Conservation (phyloP, 768 basidiomycete genomes). For the Boletus eberwhitei region DNA sequence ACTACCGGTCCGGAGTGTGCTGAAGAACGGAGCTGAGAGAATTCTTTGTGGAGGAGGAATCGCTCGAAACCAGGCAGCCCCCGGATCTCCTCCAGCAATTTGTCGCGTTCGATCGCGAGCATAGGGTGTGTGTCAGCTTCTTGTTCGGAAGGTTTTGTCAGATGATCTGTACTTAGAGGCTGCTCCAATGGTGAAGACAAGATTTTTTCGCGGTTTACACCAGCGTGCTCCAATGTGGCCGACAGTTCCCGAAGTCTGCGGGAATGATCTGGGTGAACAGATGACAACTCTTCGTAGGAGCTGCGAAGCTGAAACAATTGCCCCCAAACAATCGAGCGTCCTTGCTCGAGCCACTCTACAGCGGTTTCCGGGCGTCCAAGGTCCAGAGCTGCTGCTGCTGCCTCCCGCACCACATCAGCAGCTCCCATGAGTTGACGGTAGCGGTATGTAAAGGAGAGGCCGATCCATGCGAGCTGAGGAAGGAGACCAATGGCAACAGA, state of each 20-base stretch:
- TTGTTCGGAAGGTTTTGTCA: not conserved
- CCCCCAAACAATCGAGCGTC: conserved; percentile 13
- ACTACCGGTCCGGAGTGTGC: not conserved
- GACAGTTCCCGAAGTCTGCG: conserved; percentile 1
- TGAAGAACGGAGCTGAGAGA: not conserved
- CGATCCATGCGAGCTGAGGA: too few relatives aligned
- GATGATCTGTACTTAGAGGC: not conserved
- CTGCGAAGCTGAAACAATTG: conserved; percentile 12
- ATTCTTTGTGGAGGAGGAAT: not conserved
- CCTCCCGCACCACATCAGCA: conserved; percentile 5
- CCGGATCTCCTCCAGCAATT: not conserved
- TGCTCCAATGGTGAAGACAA: not conserved
- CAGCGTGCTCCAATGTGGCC: not conserved
- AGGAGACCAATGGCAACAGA: too few relatives aligned
- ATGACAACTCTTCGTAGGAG: conserved; percentile 2
- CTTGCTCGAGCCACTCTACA: conserved; percentile 21
- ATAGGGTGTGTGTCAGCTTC: not conserved
- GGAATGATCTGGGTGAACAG: conserved; percentile 1
- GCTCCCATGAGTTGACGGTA: not conserved
- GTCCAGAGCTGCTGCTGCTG: conserved; percentile 5
- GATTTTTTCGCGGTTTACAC: not conserved
- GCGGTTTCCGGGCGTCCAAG: not conserved
- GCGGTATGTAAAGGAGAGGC: not conserved
- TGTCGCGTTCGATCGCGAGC: not conserved
- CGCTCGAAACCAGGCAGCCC: not conserved